Evolutionary conservation across 2,329 filamentous ascomycete species (phyloP), one percentile per base, ranked within the genome.

Genomic region (Apiospora koreana): DNA sequence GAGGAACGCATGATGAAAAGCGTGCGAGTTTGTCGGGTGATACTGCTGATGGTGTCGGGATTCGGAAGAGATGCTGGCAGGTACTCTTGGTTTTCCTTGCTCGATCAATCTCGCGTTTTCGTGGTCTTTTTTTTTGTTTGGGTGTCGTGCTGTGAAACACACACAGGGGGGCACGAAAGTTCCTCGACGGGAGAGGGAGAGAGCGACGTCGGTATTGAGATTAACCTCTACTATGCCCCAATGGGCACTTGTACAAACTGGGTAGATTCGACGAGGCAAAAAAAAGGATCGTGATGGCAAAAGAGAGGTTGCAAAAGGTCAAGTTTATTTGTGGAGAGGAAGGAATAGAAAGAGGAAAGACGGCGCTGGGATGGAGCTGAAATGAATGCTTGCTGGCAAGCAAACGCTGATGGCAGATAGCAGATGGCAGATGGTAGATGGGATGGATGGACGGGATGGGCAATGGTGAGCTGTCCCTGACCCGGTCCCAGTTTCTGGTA

Each of bases 1-100:
- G 67, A 70, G 50, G 50, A 67, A 48, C 67, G 71, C 71, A 72
- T 72, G n/a, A 35, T 69, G 69, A n/a, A n/a, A n/a, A 23, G 35
- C 28, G 38, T 46, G 8, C 38, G 54, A 5, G 4, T 25, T 25
- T 42, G 38, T 12, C 25, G 38, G n/a, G 6, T 43, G 12, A 21
- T 42, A 5, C 42, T 66, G 38, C 21, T 12, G 21, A n/a, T 12
- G 21, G 8, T 38, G 54, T 62, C 54, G 54, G 54, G 21, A 18
- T 38, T 38, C 54, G 54, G 28, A 58, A 10, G 54, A 35, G 31
- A 62, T 62, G 54, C 54, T 62, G 54, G 31, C 3, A n/a, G 54
- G 18, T n/a, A n/a, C 31, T 62, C 18, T 21, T 38, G 18, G 31
- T n/a, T 38, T 62, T 14, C 54, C 54, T 3, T n/a, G 28, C 54